A percentile compares a stretch with the other conserved stretches of the same genome.
Conservation (phyloP, 257 asterid species). For the Echium plantagineum region DNA sequence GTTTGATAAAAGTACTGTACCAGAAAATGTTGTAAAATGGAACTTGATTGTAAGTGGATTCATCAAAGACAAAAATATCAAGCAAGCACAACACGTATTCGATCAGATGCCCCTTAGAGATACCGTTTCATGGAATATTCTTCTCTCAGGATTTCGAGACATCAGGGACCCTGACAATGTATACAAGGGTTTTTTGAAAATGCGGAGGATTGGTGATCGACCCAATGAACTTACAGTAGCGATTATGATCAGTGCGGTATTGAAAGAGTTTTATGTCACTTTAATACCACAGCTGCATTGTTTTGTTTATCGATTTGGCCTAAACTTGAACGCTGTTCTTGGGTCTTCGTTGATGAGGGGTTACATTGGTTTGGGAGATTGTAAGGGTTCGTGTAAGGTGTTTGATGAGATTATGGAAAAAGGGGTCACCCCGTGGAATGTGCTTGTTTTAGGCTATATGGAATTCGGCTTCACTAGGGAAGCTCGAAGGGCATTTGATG, state of each 20-base stretch:
- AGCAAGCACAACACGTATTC: constrained; percentile 48
- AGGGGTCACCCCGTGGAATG: constrained; percentile 60
- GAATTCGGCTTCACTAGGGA: constrained; percentile 45
- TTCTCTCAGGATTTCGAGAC: constrained; percentile 64
- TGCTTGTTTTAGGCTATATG: constrained; percentile 54
- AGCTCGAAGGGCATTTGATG: constrained; percentile 42
- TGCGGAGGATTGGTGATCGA: constrained; percentile 25
- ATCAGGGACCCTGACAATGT: constrained; percentile 24
- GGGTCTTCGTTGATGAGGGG: constrained; percentile 81
- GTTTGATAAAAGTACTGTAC: constrained; percentile 40
- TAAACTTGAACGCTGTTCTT: constrained; percentile 35
- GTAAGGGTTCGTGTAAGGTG: constrained; percentile 27
- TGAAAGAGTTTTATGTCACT: constrained; percentile 25
- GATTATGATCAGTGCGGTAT: constrained; percentile 37
- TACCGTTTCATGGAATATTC: constrained; percentile 63
- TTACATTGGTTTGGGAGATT: constrained; percentile 36
- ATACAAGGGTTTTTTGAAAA: constrained; percentile 27
- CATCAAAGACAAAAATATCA: constrained; percentile 22
- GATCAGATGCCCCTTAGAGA: constrained; percentile 61
- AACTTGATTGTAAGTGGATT: constrained; percentile 51
- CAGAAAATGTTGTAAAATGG: constrained; percentile 62
- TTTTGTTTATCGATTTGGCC: constrained; percentile 33
- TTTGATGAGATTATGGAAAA: constrained; percentile 53
- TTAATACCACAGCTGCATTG: constrained; percentile 56
- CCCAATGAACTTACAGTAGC: constrained; percentile 61